Base-by-base conservation (phyloP, 129 eudicot genomes). In the Centrapalus pauciflorus region DNA sequence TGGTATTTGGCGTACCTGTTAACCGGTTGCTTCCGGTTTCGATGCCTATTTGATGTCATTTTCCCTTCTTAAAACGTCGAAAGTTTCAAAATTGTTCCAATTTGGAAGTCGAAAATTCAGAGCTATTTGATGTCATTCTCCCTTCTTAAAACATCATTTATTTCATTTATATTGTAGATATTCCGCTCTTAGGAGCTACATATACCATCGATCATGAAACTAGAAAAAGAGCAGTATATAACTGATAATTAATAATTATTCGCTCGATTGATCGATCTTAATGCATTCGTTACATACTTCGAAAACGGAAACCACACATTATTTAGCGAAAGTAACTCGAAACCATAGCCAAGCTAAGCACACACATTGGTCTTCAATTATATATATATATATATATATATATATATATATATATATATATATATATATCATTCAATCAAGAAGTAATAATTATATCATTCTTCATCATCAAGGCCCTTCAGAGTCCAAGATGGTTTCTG, bases 401-500 rank as follows among this genome's bases (percentile, higher is more conserved):
- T n/a, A n/a, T n/a, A n/a, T n/a, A n/a, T n/a, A n/a, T n/a, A n/a
- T n/a, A n/a, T n/a, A n/a, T n/a, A n/a, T n/a, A n/a, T n/a, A n/a
- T n/a, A n/a, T n/a, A n/a, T n/a, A n/a, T n/a, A n/a, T n/a, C n/a
- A n/a, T n/a, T n/a, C n/a, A n/a, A n/a, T n/a, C n/a, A n/a, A n/a
- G n/a, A n/a, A n/a, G n/a, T n/a, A n/a, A n/a, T n/a, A n/a, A n/a
- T n/a, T n/a, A n/a, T n/a, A n/a, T 43, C 69, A 77, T 55, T 82
- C 83, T 16, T 74, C 77, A 19, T 62, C 80, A 6, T 72, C 82
- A 23, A 81, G 67, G n/a, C 70, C 72, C 77, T 82, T 81, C 34
- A 73, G 26, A 51, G 37, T 64, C 86, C 86, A 82, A 24, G 67
- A 38, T 9, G 65, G 61, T 65, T 61, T 58, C 58, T 73, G 63